phyloP scores from a whole-genome alignment of 495 filamentous ascomycete genomes.

The Astrothelium subdiscretum region DNA sequence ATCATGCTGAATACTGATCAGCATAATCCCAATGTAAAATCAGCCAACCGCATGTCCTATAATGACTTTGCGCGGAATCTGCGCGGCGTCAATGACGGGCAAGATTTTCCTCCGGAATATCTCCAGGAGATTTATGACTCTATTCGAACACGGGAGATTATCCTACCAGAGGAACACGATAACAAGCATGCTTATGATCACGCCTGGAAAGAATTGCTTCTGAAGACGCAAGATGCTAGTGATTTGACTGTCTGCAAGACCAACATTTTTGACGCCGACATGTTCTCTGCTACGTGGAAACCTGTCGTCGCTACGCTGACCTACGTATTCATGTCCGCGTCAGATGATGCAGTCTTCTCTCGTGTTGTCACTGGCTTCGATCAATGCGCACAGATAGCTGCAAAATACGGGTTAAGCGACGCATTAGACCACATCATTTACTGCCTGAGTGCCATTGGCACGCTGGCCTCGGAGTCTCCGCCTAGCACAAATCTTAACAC shows the following conservation, averaged over 20 bases:
- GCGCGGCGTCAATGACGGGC: slow-evolving; percentile 72
- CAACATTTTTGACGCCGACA: slow-evolving; percentile 91
- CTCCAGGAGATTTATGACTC: slow-evolving; percentile 81
- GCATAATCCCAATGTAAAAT: slow-evolving; percentile 86
- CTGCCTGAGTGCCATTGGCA: slow-evolving; percentile 81
- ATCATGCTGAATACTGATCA: slow-evolving; percentile 96
- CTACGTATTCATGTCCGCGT: slow-evolving; percentile 98
- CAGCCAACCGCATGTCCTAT: slow-evolving; percentile 66
- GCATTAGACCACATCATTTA: slow-evolving; percentile 85
- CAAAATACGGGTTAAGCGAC: slow-evolving; percentile 71
- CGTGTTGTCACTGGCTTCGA: slow-evolving; percentile 89
- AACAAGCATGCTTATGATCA: slow-evolving; percentile 94
- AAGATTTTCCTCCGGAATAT: slow-evolving; percentile 77
- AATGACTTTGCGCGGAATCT: slow-evolving; percentile 77
- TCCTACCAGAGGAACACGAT: slow-evolving; percentile 92
- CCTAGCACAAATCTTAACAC: slow-evolving; percentile 87
- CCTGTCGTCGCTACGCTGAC: slow-evolving; percentile 88
- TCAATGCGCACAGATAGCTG: slow-evolving; percentile 89
- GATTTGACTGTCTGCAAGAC: slow-evolving; percentile 73
- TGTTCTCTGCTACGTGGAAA: slow-evolving; percentile 95
- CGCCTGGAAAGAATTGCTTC: slow-evolving; percentile 85
- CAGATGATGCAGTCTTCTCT: slow-evolving; percentile 92
- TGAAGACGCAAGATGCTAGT: slow-evolving; percentile 69
- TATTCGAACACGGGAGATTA: slow-evolving; percentile 88
- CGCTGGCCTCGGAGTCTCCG: slow-evolving; percentile 58